Evolutionary conservation across 225 moss, liverwort and hornwort genomes (phyloP).

Genomic region (Climacium dendroides): DNA sequence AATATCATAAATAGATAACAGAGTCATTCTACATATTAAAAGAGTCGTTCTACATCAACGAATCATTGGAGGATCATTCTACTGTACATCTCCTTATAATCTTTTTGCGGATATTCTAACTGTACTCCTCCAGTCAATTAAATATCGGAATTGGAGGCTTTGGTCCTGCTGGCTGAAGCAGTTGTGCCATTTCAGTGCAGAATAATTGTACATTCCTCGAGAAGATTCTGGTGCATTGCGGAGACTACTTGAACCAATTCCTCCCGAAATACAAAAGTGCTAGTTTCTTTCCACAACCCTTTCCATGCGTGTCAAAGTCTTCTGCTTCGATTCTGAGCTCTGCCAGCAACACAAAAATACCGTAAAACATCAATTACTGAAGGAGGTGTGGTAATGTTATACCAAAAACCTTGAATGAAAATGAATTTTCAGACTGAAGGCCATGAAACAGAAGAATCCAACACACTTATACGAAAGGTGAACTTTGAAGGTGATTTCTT

Average conservation of each 20-base stretch:
- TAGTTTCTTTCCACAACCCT: not conserved
- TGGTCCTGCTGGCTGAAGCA: not conserved
- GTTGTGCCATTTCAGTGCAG: not conserved
- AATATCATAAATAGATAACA: no score
- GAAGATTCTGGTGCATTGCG: not conserved
- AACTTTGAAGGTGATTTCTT: not conserved
- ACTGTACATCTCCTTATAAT: not conserved
- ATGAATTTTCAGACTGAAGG: not conserved
- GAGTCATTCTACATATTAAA: not conserved
- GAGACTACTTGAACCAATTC: not conserved
- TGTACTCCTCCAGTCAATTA: not conserved
- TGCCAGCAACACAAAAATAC: not conserved
- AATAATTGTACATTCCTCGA: not conserved
- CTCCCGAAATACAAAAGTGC: not conserved
- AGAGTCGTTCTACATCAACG: not conserved
- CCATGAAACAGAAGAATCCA: not conserved
- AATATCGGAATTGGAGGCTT: not conserved
- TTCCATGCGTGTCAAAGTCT: not conserved
- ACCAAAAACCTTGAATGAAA: not conserved
- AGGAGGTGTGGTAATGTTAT: not conserved
- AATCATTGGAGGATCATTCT: not conserved
- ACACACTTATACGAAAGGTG: no score
- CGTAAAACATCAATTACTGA: not conserved
- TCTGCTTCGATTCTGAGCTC: not conserved
- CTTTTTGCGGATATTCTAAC: not conserved